These are phyloP conservation scores for Colletotrichum aenigma DNA, from an alignment of 2,329 filamentous ascomycete genomes.

Conservation along the genomic window DNA sequence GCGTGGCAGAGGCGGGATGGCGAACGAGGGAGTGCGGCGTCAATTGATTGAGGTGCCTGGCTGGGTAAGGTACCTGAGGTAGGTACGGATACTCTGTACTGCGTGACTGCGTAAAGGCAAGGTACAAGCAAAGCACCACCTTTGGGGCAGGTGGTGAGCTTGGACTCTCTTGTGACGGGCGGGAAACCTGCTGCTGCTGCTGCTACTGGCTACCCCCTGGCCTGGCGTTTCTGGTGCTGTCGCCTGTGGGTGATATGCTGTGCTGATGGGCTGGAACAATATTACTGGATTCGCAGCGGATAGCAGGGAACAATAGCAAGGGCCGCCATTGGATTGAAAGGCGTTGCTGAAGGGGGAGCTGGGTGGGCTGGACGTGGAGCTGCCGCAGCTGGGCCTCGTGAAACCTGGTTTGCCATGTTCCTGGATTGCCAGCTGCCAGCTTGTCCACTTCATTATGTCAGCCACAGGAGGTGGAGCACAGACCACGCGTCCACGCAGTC, in stretches of 20 bases:
- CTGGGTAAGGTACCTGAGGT: background rate
- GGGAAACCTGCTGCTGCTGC: background rate
- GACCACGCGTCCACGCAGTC: background rate
- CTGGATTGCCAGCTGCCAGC: background rate
- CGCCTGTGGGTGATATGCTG: background rate
- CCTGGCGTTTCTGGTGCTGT: background rate
- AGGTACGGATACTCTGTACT: too few species aligned
- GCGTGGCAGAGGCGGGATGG: background rate
- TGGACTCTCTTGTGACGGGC: conserved; percentile 6
- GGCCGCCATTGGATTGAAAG: background rate
- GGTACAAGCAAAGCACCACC: background rate
- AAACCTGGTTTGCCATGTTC: background rate
- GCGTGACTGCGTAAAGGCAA: background rate
- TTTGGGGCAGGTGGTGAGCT: conserved; percentile 14
- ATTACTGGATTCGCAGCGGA: background rate
- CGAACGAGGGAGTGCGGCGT: background rate
- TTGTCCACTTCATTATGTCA: background rate
- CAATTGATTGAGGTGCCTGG: background rate
- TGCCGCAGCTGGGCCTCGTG: background rate
- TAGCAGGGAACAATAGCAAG: background rate
- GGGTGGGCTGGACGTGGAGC: background rate
- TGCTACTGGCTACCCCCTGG: background rate
- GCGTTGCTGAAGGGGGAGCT: background rate
- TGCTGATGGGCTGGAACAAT: conserved; percentile 8
- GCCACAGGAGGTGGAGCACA: background rate